Evolutionary conservation across 164 flowering plant genomes (phyloP), one percentile per base, ranked within the genome.

Genomic region (Dillenia turbinata): DNA sequence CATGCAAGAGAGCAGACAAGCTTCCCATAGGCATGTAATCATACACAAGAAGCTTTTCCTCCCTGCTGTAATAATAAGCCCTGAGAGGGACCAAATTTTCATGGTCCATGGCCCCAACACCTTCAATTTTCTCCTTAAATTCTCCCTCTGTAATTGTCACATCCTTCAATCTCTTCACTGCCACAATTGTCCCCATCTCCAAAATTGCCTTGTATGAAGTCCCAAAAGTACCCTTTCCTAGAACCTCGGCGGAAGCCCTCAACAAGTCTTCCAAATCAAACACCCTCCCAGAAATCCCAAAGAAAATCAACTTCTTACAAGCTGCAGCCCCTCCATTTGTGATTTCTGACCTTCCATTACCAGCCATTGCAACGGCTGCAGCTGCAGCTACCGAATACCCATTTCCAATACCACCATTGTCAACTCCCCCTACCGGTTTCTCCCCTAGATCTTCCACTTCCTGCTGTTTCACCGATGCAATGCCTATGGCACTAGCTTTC

Each of bases 161-260:
- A 75, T 92, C 97, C 76, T 79, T 89, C 62, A 92, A 66, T 73
- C 97, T 79, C 85, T 92, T 92, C 72, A 92, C 96, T 40, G 86
- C 96, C 73, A 92, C 93, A 12, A 78, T 75, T 3, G 73, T 73
- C n/a, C 93, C 93, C 12, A 71, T 75, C 61, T 89, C 94, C 60
- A 92, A 54, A 16, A 81, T 84, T 4, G 97, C 97, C 77, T 92
- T 92, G 63, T 92, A 92, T 0, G 92, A 84, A 4, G 96, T 89
- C 60, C 97, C 97, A 65, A 81, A 86, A 9, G 92, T 89, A 51
- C 97, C 97, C 63, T 89, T 92, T 59, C 97, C 97, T 67, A 92
- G 65, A 56, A 92, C 97, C 83, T 92, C 96, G 0, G 89, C 86
- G 1, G 89, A 84, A 1, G 89, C 89, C 24, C 83, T 82, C 72